Evolutionary conservation across 2,329 filamentous ascomycete species (phyloP), one percentile per base, ranked within the genome.

Genomic region (Verticillium longisporum): DNA sequence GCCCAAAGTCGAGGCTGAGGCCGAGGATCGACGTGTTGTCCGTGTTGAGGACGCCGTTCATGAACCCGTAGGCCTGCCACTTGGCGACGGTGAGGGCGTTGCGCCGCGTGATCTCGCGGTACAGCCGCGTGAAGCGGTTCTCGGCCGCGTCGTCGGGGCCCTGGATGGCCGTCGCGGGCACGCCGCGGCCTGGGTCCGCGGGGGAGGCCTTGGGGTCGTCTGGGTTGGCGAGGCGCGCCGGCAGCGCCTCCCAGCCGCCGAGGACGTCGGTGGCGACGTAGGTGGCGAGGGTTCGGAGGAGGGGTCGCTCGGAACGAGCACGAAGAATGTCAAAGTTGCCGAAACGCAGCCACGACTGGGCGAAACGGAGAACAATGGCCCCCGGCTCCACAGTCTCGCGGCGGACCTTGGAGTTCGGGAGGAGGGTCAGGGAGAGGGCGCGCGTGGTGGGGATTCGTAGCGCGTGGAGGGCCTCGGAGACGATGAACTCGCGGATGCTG

Each of bases 61-160:
- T 98, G 77, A 99, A 99, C n/a, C 92, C 95, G 70, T 98, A 98
- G 0, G 92, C 92, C 77, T 99, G 96, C 94, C 95, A 98, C 66
- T 89, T 85, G 11, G 95, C 95, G 1, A 98, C 93, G 0, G 90
- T 96, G 62, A 83, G 81, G 1, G 95, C 95, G 71, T 97, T 99
- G 36, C 91, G 85, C 53, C 92, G 86, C 4, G 88, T 87, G 61
- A 99, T 88, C 69, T 96, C 92, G 38, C 95, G 88, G 73, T 96
- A 99, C 1, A 99, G 78, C 15, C 93, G 84, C 0, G 89, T 82
- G 72, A 95, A 99, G 36, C 94, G 85, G 71, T 99, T 99, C 71
- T 97, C 89, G 62, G 88, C 85, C 4, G 83, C 76, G 2, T 87
- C 86, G 2, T 82, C 74, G 5, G 86, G 82, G 2, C 91, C 92